Conservation (phyloP, 441 rosid genomes). For the Populus trichocarpa region DNA sequence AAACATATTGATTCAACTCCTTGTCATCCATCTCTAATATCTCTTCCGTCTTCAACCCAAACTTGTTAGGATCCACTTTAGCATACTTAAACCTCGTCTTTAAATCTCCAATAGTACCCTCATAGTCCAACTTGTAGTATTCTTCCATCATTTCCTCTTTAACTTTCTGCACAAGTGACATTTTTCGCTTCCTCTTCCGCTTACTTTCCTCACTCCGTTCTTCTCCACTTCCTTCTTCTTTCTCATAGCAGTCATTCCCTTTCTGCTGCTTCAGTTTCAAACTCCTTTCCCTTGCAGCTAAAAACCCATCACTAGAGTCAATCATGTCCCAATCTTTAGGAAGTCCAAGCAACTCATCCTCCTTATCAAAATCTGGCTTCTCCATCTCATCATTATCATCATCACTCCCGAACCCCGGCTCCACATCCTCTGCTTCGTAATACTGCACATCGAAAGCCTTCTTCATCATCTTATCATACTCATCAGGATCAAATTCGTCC, state of each 20-base stretch:
- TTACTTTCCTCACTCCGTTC: slow-evolving; percentile 44
- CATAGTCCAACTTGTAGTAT: slow-evolving; percentile 87
- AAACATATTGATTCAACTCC: slow-evolving; percentile 81
- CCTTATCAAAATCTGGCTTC: slow-evolving; percentile 83
- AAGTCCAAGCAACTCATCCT: slow-evolving; percentile 83
- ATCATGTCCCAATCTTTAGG: slow-evolving; percentile 65
- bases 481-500: slow-evolving; percentile 75
- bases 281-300: slow-evolving; percentile 59
- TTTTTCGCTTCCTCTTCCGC: slow-evolving; percentile 68
- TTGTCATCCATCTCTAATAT: slow-evolving; percentile 56
- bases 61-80: slow-evolving; percentile 62
- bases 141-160: slow-evolving; percentile 84
- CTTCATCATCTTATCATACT: slow-evolving; percentile 82
- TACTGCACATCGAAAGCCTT: slow-evolving; percentile 52
- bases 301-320: slow-evolving; percentile 53
- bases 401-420: slow-evolving; percentile 43
- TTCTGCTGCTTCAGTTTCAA: slow-evolving; percentile 38
- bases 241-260: slow-evolving; percentile 19
- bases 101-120: slow-evolving; percentile 78
- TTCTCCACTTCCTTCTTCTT: slow-evolving; percentile 24
- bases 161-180: slow-evolving; percentile 61
- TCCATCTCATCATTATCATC: slow-evolving; percentile 48
- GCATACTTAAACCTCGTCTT: slow-evolving; percentile 90
- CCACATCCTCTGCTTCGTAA: slow-evolving; percentile 60
- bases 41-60: slow-evolving; percentile 57